Base-by-base conservation (phyloP, 345 rosid species). In the Microthlaspi erraticum region DNA sequence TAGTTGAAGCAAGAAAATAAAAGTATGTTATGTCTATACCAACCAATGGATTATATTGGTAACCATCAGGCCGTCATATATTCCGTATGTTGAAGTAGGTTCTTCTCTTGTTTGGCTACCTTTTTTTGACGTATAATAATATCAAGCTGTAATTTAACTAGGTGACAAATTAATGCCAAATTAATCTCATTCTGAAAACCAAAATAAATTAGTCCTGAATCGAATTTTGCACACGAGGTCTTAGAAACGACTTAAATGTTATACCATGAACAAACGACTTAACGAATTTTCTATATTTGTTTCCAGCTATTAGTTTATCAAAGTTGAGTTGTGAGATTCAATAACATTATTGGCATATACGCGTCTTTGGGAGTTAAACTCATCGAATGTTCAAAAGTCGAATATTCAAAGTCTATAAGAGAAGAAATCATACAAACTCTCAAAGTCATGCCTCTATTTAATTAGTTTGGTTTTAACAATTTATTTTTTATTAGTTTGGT, bases 401-500 rank as follows among this genome's bases (percentile, higher is more conserved):
- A n/a, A n/a, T n/a, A n/a, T n/a, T n/a, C n/a, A n/a, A n/a, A n/a
- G n/a, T 34, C 8, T 29, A 26, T 4, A 18, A 51, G 18, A 33
- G 14, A 51, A 37, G 23, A 49, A 36, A 4, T n/a, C 54, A 12
- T 17, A 26, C 17, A 54, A 46, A 26, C 26, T 46, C 50, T n/a
- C n/a, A 64, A 56, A 72, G 65, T 64, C 71, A 64, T 63, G 69
- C 69, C 31, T 44, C 31, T 62, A 18, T 23, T 52, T 41, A 64
- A 42, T 45, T 29, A 23, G 19, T 11, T 20, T 38, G 59, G n/a
- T n/a, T n/a, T n/a, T n/a, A n/a, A n/a, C n/a, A n/a, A n/a, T n/a
- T n/a, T n/a, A n/a, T n/a, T n/a, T n/a, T n/a, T n/a, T n/a, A n/a
- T n/a, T 29, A 26, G 20, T 12, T 23, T 39, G 60, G 10, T 38